Evolutionary conservation across 176 grass and related monocot species (phyloP).

Genomic region (Canna indica): DNA sequence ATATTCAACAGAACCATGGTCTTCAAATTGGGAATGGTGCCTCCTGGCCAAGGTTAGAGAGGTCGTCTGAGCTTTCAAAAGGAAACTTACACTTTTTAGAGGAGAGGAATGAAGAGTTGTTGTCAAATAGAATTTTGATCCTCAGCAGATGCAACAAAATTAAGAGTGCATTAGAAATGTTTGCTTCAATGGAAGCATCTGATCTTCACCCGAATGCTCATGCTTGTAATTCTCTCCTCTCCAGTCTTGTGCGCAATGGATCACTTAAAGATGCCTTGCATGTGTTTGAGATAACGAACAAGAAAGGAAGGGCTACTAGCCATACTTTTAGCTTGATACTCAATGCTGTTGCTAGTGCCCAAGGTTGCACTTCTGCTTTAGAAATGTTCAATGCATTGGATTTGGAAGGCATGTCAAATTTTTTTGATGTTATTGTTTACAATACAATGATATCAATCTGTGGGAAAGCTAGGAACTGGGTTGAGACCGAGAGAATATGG

Average conservation of each 20-base stretch:
- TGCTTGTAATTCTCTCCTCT: conserved; percentile 73
- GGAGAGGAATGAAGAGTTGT: conserved; percentile 58
- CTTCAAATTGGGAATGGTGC: conserved; percentile 7
- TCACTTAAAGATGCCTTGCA: conserved; percentile 35
- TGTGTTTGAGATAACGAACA: conserved; percentile 53
- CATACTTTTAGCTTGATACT: conserved; percentile 78
- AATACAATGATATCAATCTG: conserved; percentile 83
- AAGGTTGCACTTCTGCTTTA: conserved; percentile 42
- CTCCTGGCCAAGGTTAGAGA: conserved; percentile 8
- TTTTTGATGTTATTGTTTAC: conserved; percentile 62
- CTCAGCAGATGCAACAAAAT: conserved; percentile 70
- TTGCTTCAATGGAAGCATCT: conserved; percentile 60
- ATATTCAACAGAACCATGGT: conserved; percentile 15
- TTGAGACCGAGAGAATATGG: conserved; percentile 63
- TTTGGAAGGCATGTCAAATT: conserved; percentile 29
- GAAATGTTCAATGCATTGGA: conserved; percentile 48
- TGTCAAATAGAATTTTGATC: conserved; percentile 58
- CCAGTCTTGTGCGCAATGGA: conserved; percentile 38
- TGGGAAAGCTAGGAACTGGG: conserved; percentile 66
- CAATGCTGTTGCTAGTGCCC: conserved; percentile 41
- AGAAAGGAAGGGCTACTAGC: conserved; percentile 35
- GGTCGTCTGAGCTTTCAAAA: conserved; percentile 9
- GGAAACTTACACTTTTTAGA: conserved; percentile 70
- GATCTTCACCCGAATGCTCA: conserved; percentile 51
- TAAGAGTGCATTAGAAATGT: conserved; percentile 71